Conservation (phyloP, 306 rosid genomes). For the Cucurbita ficifolia region DNA sequence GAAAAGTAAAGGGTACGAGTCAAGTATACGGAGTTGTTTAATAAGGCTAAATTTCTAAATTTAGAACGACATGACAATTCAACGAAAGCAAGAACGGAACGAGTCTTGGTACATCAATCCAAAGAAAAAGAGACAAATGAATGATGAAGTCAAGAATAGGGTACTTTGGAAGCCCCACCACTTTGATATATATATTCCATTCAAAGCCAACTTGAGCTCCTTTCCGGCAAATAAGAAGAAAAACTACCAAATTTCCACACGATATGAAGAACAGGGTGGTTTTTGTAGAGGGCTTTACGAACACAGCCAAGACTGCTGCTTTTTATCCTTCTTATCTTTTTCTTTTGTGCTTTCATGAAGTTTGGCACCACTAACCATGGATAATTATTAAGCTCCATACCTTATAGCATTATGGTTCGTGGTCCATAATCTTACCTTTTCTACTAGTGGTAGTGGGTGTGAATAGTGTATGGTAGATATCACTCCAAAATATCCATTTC, state of each 20-base stretch:
- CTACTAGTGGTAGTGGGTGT: not conserved
- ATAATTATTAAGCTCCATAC: not conserved
- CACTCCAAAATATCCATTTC: not conserved
- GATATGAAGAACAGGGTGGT: no score
- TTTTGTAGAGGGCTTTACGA: no score
- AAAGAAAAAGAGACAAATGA: not conserved
- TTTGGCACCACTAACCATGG: not conserved
- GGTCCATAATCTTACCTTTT: not conserved
- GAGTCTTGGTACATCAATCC: not conserved
- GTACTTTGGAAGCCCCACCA: not conserved
- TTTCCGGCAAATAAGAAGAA: not conserved
- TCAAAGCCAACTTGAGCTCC: not conserved
- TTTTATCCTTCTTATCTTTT: not conserved
- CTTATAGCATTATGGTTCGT: not conserved
- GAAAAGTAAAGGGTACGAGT: no score
- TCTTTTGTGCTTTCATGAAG: not conserved
- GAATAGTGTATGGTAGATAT: not conserved
- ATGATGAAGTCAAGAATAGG: not conserved
- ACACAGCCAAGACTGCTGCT: not conserved
- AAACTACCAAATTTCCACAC: not conserved
- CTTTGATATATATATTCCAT: not conserved
- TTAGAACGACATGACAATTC: not conserved
- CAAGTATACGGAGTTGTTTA: no score
- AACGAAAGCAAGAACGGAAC: not conserved
- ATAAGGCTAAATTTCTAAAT: no score